Base-by-base conservation (phyloP, 371 early-diverging fungal species). In the Mortierella sp. region DNA sequence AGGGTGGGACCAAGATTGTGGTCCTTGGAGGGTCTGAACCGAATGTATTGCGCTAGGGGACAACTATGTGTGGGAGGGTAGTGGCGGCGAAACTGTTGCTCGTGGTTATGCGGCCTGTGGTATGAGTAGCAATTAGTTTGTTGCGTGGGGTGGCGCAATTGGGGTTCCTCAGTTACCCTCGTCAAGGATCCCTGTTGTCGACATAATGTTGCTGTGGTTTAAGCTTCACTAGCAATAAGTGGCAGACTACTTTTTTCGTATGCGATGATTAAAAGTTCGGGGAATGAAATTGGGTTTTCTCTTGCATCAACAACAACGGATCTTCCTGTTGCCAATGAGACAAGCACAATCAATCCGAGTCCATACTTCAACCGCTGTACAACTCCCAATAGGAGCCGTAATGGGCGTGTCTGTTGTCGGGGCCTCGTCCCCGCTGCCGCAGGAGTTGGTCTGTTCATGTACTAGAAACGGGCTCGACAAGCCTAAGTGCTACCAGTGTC, bases 91-190 rank as follows among this genome's bases (percentile, higher is more conserved):
- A 38, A 38, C 38, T 4, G 24, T 65, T 21, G 65, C 65, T 31
- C 65, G 65, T 9, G 65, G 38, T 21, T 65, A 65, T 65, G 38
- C 65, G 14, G 65, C 38, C 65, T 65, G 38, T 65, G 65, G 65
- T 14, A 65, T 65, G 65, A 65, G 38, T 31, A 38, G 38, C 38
- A 65, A 10, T 31, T 38, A 38, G 10, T 65, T 65, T 38, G 65
- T 65, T 8, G 65, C 65, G 8, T 65, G 65, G 38, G 65, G 38
- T 10, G 65, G 65, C 8, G 65, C 65, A 21, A 31, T 31, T 65
- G 21, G 65, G 16, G 38, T 34, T 8, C 38, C 34, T 31, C 34
- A 2, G 24, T 7, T 31, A 10, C 65, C 24, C 3, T 21, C 34
- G 3, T 38, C 65, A 2, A 8, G 31, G 7, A 24, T 65, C 24